Base-by-base conservation (phyloP, 2,329 filamentous ascomycete genomes). In the Aspergillus puulaauensis region DNA sequence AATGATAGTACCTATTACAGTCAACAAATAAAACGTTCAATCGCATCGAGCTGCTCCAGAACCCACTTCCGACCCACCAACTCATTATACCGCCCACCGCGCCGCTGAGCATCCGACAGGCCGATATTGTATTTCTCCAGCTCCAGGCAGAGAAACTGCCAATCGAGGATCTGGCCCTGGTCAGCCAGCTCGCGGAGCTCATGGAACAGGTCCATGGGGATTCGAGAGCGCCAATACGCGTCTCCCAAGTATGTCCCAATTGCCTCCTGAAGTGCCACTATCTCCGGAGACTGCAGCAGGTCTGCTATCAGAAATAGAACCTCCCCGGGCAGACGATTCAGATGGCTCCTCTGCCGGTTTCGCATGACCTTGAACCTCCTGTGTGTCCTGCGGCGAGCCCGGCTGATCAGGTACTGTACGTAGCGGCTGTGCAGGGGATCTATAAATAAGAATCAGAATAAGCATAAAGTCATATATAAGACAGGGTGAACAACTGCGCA, bases 141-240 rank as follows among this genome's bases (percentile, higher is more conserved):
- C 41, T 47, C 19, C 33, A 33, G 11, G 21, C 52, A 54, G 27
- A 54, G 52, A 40, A n/a, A 54, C 19, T 47, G 43, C 52, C 52
- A 54, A n/a, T 54, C 31, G 11, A 54, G 43, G 5, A 5, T 54
- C 31, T 54, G 41, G 6, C n/a, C n/a, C 31, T 54, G 41, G 6
- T 17, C n/a, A 2, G 6, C 23, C 35, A 54, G 23, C 7, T n/a
- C 52, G 21, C 27, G 14, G 19, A 47, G 43, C 23, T 54, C 52
- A 40, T 54, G 52, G 21, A 54, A 54, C 3, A 54, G 14, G 14
- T 47, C 33, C 5, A 31, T 27, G 11, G 43, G 45, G 15, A 40
- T 54, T 14, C 43, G 14, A 6, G 52, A 54, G 43, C 52, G 52
- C 52, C 52, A 54, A 41, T 54, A 54, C 19, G 14, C 43, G 47